Evolutionary conservation across 768 basidiomycete species (phyloP).

Genomic region (Psilocybe azurescens): DNA sequence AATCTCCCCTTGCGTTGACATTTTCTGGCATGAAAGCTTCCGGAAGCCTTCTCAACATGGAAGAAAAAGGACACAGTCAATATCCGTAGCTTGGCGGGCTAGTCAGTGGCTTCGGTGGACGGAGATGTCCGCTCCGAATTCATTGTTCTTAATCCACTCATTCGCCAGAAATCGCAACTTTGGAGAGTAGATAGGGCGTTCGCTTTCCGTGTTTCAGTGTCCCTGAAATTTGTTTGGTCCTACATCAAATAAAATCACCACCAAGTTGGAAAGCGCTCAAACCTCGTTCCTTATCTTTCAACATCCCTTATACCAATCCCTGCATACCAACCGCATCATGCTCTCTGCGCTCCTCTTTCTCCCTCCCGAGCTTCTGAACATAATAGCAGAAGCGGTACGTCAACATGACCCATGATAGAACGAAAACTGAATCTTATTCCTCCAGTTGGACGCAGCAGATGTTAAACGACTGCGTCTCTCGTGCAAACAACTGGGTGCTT

Average conservation of each 20-base stretch:
- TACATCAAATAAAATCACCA: slow-evolving; percentile 1
- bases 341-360: slow-evolving; percentile 10
- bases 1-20: neutral
- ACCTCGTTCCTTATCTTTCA: neutral
- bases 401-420: neutral
- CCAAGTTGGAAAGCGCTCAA: neutral
- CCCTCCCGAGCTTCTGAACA: slow-evolving; percentile 19
- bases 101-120: neutral
- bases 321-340: neutral
- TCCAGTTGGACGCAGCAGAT: slow-evolving; percentile 11
- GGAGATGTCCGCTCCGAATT: slow-evolving; percentile 1
- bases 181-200: neutral
- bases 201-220: slow-evolving; percentile 1
- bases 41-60: neutral
- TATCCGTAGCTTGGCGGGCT: neutral
- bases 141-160: slow-evolving; percentile 1
- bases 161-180: neutral
- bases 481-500: slow-evolving; percentile 15
- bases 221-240: neutral
- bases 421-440: neutral
- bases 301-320: neutral
- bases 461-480: slow-evolving; percentile 16
- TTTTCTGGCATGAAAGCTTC: slow-evolving; percentile 9
- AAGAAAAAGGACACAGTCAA: neutral
- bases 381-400: slow-evolving; percentile 19